Base-by-base conservation (phyloP, 2,329 filamentous ascomycete genomes). In the Alternaria sp. region DNA sequence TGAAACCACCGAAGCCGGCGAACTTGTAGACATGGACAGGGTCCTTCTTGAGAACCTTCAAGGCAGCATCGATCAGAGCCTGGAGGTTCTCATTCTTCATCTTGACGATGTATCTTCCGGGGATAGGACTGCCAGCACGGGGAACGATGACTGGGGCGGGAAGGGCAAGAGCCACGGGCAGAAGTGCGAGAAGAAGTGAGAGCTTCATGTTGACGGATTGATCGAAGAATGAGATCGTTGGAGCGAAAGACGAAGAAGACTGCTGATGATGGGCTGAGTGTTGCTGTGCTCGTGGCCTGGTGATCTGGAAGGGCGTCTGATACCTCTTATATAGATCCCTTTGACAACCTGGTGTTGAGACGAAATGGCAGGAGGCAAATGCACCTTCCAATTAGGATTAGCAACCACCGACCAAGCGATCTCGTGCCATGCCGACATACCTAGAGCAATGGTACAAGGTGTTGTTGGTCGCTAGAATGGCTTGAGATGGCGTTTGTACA, bases 41-140 rank as follows among this genome's bases (percentile, higher is more conserved):
- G 28, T 67, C 65, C 45, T 73, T 70, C 25, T 59, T 61, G 20
- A 79, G 59, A 18, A 74, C 54, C 51, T 63, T 66, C 43, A 78
- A 41, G 16, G 72, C 73, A 18, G 32, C 52, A n/a, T 78, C 68
- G 11, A 81, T 60, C 51, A 71, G 52, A 4, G 30, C 44, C 12
- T 75, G 61, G 41, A 73, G 59, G 61, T 72, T 69, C 38, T 75
- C 71, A 45, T 78, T 73, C 74, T 81, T 81, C 61, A 84, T 58
- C 74, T 81, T 82, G 70, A 83, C 78, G 53, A 84, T 82, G 73
- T 81, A 84, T 66, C 80, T 79, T 66, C 77, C 77, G 6, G 79
- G 78, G 56, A 83, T 77, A 40, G 77, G 66, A 40, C 68, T 53
- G 34, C 75, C 78, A 54, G 71, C 74, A 56, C 77, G 74, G 30